Base-by-base conservation (phyloP, 202 grass and related monocot species). In the Brachypodium distachyon region DNA sequence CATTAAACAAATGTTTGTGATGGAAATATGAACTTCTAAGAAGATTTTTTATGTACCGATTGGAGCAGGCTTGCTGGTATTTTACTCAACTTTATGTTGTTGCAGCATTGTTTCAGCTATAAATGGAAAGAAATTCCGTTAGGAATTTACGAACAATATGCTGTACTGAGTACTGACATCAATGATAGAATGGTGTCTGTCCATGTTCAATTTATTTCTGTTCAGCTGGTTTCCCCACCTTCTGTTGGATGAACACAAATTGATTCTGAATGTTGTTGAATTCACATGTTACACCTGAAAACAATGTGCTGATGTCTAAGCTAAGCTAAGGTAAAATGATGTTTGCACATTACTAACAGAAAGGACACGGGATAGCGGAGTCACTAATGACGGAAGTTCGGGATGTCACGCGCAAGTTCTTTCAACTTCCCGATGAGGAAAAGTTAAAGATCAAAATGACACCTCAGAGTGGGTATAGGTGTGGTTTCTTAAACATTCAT, bases 371-470 rank as follows among this genome's bases (percentile, higher is more conserved):
- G 28, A 84, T 98, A 59, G 18, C 77, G 1, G 89, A 98, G 61
- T 92, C 89, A 12, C 67, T 94, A 51, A 65, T 92, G 55, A 97
- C 48, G 36, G 79, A 94, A 88, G 89, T 94, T 48, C 77, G 89
- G 78, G 82, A 97, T 39, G 68, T 86, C 53, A 94, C 86, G 3
- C 84, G 53, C 27, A 74, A 39, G 44, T 97, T 94, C 69, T 97
- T 97, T 50, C 78, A 82, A 17, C 88, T 94, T 88, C 91, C 86
- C 74, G 77, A 54, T 8, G 91, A 97, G 62, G 86, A 97, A 55
- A 97, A 97, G 77, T 33, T 90, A 69, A 97, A 92, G 65, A 92
- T 97, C 74, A 97, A 97, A 67, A 70, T 97, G 91, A 88, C 84
- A 34, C 67, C 91, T 73, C 39, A 90, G 74, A 86, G 89, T 80